Conservation (phyloP, 1,139 yeast species). For the Eremothecium coryli region DNA sequence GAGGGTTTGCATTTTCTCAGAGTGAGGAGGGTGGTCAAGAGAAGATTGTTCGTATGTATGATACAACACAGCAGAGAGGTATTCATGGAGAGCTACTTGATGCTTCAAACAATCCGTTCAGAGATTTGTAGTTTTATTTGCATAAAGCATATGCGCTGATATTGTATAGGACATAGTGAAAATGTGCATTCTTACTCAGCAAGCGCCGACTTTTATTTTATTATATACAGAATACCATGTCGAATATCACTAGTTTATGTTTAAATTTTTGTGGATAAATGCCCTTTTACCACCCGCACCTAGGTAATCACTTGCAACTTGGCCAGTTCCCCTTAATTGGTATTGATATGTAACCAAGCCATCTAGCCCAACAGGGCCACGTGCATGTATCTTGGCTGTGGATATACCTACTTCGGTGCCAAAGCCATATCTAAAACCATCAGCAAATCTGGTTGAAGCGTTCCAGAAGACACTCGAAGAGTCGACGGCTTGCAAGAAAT, state of each 20-base stretch:
- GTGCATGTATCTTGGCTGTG: constrained; percentile 91
- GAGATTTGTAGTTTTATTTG: constrained; percentile 11
- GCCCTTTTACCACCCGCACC: constrained; percentile 85
- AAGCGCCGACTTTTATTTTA: no score
- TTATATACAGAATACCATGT: no score
- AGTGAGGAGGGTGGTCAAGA: constrained; percentile 91
- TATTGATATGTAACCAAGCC: constrained; percentile 95
- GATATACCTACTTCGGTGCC: constrained; percentile 98
- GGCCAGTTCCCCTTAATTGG: constrained; percentile 85
- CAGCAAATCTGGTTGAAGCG: constrained; percentile 93
- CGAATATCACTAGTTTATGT: no score
- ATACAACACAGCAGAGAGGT: constrained; percentile 64
- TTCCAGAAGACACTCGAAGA: constrained; percentile 99
- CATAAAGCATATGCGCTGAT: constrained; percentile 5
- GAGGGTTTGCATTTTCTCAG: constrained; percentile 98
- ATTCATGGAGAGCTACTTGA: constrained; percentile 44
- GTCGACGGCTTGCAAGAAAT: constrained; percentile 76
- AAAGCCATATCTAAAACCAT: constrained; percentile 95
- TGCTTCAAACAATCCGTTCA: constrained; percentile 30
- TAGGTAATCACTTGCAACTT: constrained; percentile 78
- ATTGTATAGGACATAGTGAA: no score
- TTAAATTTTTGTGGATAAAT: constrained; percentile 65
- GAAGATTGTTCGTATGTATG: constrained; percentile 83
- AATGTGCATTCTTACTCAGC: no score
- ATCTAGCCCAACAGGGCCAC: constrained; percentile 98